phyloP scores from a whole-genome alignment of 148 eudicot species.

The Talinum fruticosum region DNA sequence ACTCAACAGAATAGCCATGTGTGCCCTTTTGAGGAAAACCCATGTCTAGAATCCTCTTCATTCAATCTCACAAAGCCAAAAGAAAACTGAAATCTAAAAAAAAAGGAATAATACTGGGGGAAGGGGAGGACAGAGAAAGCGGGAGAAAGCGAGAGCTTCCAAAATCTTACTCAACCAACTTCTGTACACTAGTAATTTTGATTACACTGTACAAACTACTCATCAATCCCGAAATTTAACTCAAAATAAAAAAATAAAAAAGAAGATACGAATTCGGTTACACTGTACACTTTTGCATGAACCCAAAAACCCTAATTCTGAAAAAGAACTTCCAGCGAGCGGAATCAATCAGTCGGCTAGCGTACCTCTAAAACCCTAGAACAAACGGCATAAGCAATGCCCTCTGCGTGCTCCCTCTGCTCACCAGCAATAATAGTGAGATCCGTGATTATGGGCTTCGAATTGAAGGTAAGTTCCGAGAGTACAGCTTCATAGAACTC shows the following conservation, averaged over 20 bases:
- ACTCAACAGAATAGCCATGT: not conserved
- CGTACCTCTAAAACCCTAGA: conserved; percentile 83
- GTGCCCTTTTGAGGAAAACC: not conserved
- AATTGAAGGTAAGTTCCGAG: conserved; percentile 72
- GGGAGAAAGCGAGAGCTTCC: not conserved
- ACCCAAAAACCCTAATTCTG: conserved; percentile 30
- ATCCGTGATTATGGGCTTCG: conserved; percentile 91
- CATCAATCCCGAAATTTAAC: not conserved
- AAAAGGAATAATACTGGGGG: not conserved
- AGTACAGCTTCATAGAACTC: conserved; percentile 58
- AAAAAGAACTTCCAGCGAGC: conserved; percentile 13
- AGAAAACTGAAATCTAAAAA: not conserved
- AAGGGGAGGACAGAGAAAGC: not conserved
- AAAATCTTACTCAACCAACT: conserved; percentile 16
- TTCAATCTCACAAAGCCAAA: not conserved
- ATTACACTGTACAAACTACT: conserved; percentile 29
- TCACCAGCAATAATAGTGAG: conserved; percentile 92
- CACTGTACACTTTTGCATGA: conserved; percentile 24
- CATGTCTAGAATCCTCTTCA: not conserved
- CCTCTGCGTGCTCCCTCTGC: conserved; percentile 53
- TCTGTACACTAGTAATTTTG: conserved; percentile 22
- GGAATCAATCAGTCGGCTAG: not conserved
- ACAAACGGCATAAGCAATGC: conserved; percentile 76
- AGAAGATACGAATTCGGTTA: conserved; percentile 13
- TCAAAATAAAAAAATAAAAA: not conserved